Evolutionary conservation across 352 stramenopile species (phyloP), one percentile per base, ranked within the genome.

Genomic region (Phytopythium boreale): DNA sequence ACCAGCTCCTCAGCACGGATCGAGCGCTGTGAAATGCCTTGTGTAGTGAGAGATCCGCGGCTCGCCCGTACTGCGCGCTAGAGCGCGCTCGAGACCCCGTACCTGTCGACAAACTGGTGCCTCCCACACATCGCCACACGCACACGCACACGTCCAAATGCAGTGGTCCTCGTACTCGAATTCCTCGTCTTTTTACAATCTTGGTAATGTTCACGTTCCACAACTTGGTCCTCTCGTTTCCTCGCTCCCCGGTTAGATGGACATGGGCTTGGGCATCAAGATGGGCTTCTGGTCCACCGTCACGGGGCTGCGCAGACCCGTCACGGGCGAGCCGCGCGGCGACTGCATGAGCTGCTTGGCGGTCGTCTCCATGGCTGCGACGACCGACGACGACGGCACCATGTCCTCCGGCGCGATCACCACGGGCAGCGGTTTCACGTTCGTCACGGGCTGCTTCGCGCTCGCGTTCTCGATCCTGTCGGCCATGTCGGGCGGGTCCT

Each of bases 251-350:
- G 29, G n/a, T 71, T 82, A 87, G 68, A 87, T 84, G 57, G 62
- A 72, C 76, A 89, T 86, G 50, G 78, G 78, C 68, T 89, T 89
- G 61, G 80, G 80, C 80, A 88, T 89, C 15, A 68, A 52, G 47
- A 89, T 76, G 31, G 80, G 74, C 65, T 89, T 89, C 67, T 89
- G 80, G 57, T 84, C 80, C 46, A 71, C 77, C 24, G 65, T 64
- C 61, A 80, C 70, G 29, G 80, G 80, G 61, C 80, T 89, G 56
- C 79, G 79, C 37, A 79, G 61, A 20, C 64, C 43, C 61, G 56
- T 64, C 39, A n/a, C 52, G 47, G 71, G 67, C 44, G 67, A 70
- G 9, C 17, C 41, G 19, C 39, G 36, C 27, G 69, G 52, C 37
- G 66, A 77, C 68, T 74, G 70, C 22, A 31, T 36, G 12, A 44